A percentile compares a stretch with the other conserved stretches of the same genome.
Conservation (phyloP, 441 rosid genomes). For the Populus hybrid region DNA sequence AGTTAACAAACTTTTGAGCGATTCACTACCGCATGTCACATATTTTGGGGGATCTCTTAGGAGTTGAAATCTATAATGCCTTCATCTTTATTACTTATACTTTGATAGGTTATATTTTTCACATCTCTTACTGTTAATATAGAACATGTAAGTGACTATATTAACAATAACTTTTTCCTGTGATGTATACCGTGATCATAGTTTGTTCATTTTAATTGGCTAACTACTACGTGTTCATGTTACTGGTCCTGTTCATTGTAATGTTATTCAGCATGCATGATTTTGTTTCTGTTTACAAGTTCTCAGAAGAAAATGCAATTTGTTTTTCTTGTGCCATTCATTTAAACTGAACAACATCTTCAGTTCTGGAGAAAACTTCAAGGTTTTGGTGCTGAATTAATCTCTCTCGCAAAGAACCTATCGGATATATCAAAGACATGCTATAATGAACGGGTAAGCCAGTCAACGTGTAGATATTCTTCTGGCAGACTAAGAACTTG, state of each 20-base stretch:
- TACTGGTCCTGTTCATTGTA: not conserved
- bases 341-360: conserved; percentile 19
- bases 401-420: conserved; percentile 64
- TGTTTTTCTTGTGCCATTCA: conserved; percentile 8
- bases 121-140: not conserved
- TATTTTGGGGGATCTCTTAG: not conserved
- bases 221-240: not conserved
- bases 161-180: not conserved
- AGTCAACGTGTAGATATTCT: not conserved
- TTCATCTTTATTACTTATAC: not conserved
- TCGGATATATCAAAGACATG: conserved; percentile 50
- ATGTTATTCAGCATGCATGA: not conserved
- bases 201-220: not conserved
- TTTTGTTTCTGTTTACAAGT: not conserved
- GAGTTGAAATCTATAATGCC: not conserved
- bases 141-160: not conserved
- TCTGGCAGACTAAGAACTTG: not conserved
- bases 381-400: conserved; percentile 61
- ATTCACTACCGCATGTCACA: not conserved
- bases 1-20: not conserved
- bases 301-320: not conserved
- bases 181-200: not conserved
- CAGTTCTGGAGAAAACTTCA: conserved; percentile 81
- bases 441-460: conserved; percentile 55
- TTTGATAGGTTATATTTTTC: not conserved